Evolutionary conservation across 306 rosid species (phyloP), one percentile per base, ranked within the genome.

Genomic region (Benincasa hispida): DNA sequence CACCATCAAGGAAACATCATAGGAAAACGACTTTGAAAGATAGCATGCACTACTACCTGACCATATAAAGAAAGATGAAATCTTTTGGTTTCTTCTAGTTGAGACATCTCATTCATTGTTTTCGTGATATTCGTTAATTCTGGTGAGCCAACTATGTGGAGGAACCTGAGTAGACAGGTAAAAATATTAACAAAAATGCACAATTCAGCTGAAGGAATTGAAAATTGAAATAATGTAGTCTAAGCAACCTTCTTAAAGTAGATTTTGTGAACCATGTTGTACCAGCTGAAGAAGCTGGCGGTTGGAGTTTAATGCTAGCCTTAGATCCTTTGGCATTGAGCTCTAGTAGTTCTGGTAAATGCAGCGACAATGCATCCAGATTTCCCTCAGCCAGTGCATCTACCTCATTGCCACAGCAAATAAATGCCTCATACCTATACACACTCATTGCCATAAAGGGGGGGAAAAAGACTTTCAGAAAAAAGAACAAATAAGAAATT

Each of bases 191-290:
- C 42, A 28, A 59, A 74, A 47, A n/a, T 51, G 67, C 41, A 69
- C 62, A 70, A 62, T 28, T 22, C 72, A 56, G 79, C 48, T 48
- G 61, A 66, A 66, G 45, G 73, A 37, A 66, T 10, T 9, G 73
- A 72, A 8, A 30, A 50, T 28, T 30, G 18, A 76, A 78, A 79
- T 60, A 48, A 17, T 58, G 39, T 45, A 60, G 42, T 77, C 58
- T 72, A 69, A 79, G 50, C 78, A 86, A 94, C 98, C 98, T 91
- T 83, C 58, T 89, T 48, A 94, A 73, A 77, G 91, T 89, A 66
- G 87, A 82, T 88, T 89, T 94, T 68, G 96, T 86, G 85, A 94
- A 91, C 97, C 97, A 94, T 62, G 88, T 84, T 77, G 84, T 84
- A 80, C 83, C 85, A 58, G 50, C 85, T 83, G 83, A 79, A 75